Percentiles rank a stretch among this genome's conserved stretches.
These are phyloP conservation scores for Cinnamomum chago DNA, from an alignment of 164 flowering plant genomes.

Conservation along the genomic window DNA sequence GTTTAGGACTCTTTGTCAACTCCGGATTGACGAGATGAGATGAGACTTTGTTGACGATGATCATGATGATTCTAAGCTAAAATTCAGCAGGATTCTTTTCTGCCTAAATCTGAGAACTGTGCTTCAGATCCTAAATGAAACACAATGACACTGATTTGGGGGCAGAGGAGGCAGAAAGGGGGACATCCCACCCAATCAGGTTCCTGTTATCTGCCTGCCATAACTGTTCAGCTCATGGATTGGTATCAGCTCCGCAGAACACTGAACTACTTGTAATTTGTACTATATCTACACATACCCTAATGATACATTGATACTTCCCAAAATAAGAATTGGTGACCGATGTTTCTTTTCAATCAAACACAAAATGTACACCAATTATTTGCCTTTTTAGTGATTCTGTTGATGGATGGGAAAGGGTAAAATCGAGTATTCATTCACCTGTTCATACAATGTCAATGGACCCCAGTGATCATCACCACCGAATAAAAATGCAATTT, in stretches of 20 bases:
- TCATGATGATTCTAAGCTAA: not conserved
- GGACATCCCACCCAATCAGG: not conserved
- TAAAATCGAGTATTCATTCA: conserved; percentile 17
- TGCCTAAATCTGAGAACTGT: not conserved
- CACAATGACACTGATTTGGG: not conserved
- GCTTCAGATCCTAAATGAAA: not conserved
- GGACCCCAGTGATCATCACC: conserved; percentile 98
- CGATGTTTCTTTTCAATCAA: not conserved
- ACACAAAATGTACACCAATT: not conserved
- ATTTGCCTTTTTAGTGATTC: not conserved
- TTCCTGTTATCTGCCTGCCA: not conserved
- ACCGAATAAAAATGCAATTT: conserved; percentile 74
- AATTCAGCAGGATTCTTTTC: not conserved
- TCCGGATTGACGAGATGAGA: no score
- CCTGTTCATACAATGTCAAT: conserved; percentile 76
- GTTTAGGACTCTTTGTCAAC: no score
- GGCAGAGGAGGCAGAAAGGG: not conserved
- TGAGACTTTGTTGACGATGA: no score
- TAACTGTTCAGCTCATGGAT: not conserved
- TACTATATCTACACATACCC: not conserved
- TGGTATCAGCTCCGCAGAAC: not conserved
- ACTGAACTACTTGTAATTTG: not conserved
- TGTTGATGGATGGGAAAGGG: not conserved
- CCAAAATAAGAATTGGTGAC: not conserved
- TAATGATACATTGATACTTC: not conserved